Conservation (phyloP, 2,329 filamentous ascomycete genomes). For the Pseudogymnoascus sp. region DNA sequence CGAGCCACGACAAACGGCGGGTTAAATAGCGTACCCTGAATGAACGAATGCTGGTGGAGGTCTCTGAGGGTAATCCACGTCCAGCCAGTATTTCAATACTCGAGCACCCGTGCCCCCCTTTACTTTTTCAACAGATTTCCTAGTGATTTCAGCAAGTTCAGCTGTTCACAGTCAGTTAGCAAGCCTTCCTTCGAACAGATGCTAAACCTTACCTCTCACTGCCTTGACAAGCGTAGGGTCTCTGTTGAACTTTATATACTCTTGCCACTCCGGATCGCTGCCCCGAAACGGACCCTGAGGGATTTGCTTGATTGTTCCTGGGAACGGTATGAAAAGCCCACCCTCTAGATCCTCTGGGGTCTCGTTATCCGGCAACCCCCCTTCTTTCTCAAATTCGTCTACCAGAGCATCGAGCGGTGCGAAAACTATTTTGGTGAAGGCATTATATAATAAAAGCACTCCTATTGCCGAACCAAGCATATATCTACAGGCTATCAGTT, state of each 20-base stretch:
- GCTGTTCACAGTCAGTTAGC: conserved; percentile 31
- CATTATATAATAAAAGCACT: conserved; percentile 32
- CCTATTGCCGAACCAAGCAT: conserved; percentile 29
- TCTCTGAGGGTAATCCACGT: conserved; percentile 50
- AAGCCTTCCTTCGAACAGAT: neutral
- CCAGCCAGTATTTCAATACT: conserved; percentile 42
- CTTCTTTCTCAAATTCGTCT: conserved; percentile 35
- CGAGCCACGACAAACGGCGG: neutral
- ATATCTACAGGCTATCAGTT: conserved; percentile 14
- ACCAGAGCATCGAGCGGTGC: conserved; percentile 35
- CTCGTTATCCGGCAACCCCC: conserved; percentile 35
- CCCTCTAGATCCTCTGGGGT: conserved; percentile 34
- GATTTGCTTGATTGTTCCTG: conserved; percentile 46
- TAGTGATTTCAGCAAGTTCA: conserved; percentile 39
- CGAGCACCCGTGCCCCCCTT: neutral
- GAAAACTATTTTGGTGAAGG: conserved; percentile 41
- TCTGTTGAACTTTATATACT: conserved; percentile 51
- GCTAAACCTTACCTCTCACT: conserved; percentile 16
- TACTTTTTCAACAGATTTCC: conserved; percentile 33
- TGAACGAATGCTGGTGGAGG: conserved; percentile 54
- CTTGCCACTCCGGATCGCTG: conserved; percentile 55
- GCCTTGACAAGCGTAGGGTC: conserved; percentile 40
- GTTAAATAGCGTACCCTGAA: conserved; percentile 46
- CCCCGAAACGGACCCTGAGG: conserved; percentile 45
- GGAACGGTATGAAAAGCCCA: conserved; percentile 53